These are phyloP conservation scores for Orbilia quercus DNA, from an alignment of 2,329 filamentous ascomycete species.

Conservation along the genomic window DNA sequence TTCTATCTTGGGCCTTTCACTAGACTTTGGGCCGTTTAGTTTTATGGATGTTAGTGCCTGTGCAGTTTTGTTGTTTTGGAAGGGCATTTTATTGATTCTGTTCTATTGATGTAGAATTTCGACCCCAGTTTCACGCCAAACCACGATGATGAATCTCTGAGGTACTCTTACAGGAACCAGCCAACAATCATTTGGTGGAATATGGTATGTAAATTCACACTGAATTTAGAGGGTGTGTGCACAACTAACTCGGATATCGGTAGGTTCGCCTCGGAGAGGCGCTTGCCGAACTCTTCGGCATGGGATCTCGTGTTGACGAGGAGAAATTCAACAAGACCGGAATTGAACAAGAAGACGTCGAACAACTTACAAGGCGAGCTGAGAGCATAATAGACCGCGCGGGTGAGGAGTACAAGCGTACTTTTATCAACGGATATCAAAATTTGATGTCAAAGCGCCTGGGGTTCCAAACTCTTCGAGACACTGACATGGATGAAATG, in stretches of 20 bases:
- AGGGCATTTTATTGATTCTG: neutral
- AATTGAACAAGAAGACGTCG: conserved; percentile 74
- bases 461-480: conserved; percentile 76
- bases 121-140: conserved; percentile 95
- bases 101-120: conserved; percentile 73
- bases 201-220: conserved; percentile 19
- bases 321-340: conserved; percentile 77
- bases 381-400: conserved; percentile 83
- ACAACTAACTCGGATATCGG: neutral
- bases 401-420: conserved; percentile 87
- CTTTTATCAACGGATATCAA: conserved; percentile 91
- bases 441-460: conserved; percentile 82
- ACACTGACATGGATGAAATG: conserved; percentile 80
- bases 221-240: neutral
- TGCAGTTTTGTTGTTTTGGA: neutral
- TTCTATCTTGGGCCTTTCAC: conserved; percentile 84
- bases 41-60: conserved; percentile 76
- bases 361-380: conserved; percentile 79
- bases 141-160: conserved; percentile 87
- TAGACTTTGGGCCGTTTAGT: conserved; percentile 96
- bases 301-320: conserved; percentile 77
- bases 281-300: conserved; percentile 86
- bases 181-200: conserved; percentile 86
- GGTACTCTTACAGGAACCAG: conserved; percentile 94
- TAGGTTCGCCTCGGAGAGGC: conserved; percentile 85